A percentile compares a stretch with the other conserved stretches of the same genome.
Conservation (phyloP, 495 filamentous ascomycete genomes). For the Lophiostoma macrostomum region DNA sequence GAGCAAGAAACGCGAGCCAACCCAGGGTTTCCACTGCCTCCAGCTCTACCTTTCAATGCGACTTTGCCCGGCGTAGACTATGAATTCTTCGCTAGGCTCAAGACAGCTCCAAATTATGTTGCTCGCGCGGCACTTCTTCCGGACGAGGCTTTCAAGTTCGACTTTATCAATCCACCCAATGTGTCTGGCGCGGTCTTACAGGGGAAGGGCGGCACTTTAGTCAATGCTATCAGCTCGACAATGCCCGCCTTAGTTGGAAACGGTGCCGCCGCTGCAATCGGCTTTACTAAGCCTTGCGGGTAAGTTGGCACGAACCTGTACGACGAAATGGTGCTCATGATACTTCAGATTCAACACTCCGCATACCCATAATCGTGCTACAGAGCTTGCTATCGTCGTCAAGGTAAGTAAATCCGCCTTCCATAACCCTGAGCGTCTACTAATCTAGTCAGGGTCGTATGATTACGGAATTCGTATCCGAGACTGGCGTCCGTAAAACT, state of each 20-base stretch:
- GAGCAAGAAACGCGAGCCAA: too few relatives aligned
- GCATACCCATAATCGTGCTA: constrained; percentile 10
- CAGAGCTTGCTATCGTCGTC: constrained; percentile 6
- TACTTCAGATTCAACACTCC: constrained; percentile 3
- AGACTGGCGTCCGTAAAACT: constrained; percentile 2
- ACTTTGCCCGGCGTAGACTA: constrained; percentile 2
- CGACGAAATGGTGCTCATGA: background rate
- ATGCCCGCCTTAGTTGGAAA: constrained; percentile 7
- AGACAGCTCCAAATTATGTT: background rate
- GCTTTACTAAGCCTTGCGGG: constrained; percentile 7
- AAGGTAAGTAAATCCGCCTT: background rate
- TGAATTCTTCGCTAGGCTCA: background rate
- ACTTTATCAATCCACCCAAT: constrained; percentile 4
- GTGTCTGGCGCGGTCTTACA: background rate
- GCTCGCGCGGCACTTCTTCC: constrained; percentile 3
- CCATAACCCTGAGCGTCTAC: background rate
- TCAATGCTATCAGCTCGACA: constrained; percentile 2
- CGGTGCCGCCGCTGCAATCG: constrained; percentile 2
- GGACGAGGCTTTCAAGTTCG: constrained; percentile 3
- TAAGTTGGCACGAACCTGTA: background rate
- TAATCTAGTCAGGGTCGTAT: background rate
- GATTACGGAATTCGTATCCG: constrained; percentile 6
- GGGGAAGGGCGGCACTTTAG: background rate
- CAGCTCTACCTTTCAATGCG: background rate
- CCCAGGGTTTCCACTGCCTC: constrained; percentile 2